These are phyloP conservation scores for Cystobasidium slooffiae DNA, from an alignment of 1,284 basidiomycete species.

Conservation along the genomic window DNA sequence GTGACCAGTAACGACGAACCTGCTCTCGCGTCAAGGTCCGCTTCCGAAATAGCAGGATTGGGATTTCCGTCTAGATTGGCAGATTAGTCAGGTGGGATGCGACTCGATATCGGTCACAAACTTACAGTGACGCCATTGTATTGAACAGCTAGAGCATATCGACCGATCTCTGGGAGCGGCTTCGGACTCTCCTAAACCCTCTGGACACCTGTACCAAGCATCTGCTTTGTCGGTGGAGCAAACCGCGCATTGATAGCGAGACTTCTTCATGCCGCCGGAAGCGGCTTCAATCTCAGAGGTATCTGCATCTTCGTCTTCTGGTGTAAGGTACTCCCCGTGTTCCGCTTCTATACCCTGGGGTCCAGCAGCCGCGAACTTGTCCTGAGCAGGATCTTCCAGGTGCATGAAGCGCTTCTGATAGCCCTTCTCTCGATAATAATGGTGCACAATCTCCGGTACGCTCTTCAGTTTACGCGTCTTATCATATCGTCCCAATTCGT, in stretches of 20 bases:
- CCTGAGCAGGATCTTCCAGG: conserved; percentile 50
- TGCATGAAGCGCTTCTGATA: conserved; percentile 22
- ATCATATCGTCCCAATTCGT: conserved; percentile 50
- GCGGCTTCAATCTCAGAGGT: conserved; percentile 42
- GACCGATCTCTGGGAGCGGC: conserved; percentile 31
- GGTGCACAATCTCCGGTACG: conserved; percentile 50
- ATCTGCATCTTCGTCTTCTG: conserved; percentile 45
- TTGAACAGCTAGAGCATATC: conserved; percentile 51
- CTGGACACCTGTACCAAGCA: conserved; percentile 51
- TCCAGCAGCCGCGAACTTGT: conserved; percentile 48
- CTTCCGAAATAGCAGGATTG: conserved; percentile 1
- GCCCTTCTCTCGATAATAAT: conserved; percentile 48
- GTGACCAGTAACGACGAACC: background rate
- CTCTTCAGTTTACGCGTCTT: conserved; percentile 45
- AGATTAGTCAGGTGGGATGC: background rate
- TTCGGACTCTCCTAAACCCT: conserved; percentile 43
- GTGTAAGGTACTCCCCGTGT: conserved; percentile 16
- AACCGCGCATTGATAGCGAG: conserved; percentile 49
- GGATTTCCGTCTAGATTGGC: conserved; percentile 48
- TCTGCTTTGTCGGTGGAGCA: conserved; percentile 44
- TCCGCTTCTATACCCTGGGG: conserved; percentile 39
- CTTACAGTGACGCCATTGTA: conserved; percentile 53
- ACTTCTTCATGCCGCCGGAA: conserved; percentile 30
- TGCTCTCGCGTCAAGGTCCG: conserved; percentile 10
- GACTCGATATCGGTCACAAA: background rate